phyloP scores from a whole-genome alignment of 306 rosid species.

The Castanospermum australe region DNA sequence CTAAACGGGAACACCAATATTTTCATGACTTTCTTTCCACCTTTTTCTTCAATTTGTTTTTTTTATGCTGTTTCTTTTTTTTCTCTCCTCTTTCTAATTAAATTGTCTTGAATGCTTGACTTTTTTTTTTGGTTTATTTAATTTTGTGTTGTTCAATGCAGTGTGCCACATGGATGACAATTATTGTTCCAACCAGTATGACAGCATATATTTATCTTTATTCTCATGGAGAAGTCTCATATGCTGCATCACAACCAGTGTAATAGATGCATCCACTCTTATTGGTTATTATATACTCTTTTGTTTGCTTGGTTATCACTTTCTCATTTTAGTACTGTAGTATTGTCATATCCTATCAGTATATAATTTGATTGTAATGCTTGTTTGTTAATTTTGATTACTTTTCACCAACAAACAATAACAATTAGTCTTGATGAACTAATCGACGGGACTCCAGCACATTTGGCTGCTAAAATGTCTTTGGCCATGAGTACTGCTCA shows the following conservation, averaged over 20 bases:
- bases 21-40: slow-evolving; percentile 12
- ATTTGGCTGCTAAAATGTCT: slow-evolving; percentile 5
- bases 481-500: slow-evolving; percentile 2
- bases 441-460: not conserved
- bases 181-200: slow-evolving; percentile 94
- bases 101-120: slow-evolving; percentile 15
- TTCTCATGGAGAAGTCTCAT: slow-evolving; percentile 93
- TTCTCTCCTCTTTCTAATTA: not conserved
- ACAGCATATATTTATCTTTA: slow-evolving; percentile 94
- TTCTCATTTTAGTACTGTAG: slow-evolving; percentile 6
- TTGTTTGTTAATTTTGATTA: not conserved
- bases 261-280: slow-evolving; percentile 92
- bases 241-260: slow-evolving; percentile 99
- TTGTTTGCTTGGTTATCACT: slow-evolving; percentile 11
- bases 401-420: not conserved
- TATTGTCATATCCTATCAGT: not conserved
- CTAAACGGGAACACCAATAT: not conserved
- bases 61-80: not conserved
- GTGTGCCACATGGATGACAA: slow-evolving; percentile 99
- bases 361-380: not conserved
- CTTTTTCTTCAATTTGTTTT: not conserved
- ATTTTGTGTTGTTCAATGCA: slow-evolving; percentile 48
- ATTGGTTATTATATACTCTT: slow-evolving; percentile 5
- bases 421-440: not conserved
- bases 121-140: not conserved